phyloP scores from a whole-genome alignment of 108 stramenopile genomes.

The Aurantiochytrium sp. region DNA sequence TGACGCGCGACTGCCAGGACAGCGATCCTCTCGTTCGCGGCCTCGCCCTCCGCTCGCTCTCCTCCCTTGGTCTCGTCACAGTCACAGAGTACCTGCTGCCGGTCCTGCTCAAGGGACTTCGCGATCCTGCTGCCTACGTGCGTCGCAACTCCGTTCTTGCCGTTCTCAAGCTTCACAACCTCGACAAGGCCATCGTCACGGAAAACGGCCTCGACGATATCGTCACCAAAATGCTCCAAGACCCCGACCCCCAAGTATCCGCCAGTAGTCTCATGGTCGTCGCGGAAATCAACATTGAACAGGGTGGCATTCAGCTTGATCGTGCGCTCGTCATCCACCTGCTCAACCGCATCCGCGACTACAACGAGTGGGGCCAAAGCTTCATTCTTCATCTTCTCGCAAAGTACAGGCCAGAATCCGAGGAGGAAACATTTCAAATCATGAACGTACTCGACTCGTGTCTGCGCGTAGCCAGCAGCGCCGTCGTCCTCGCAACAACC shows the following conservation, averaged over 20 bases:
- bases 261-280: constrained; percentile 85
- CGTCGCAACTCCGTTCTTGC: constrained; percentile 97
- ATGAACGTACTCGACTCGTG: constrained; percentile 99
- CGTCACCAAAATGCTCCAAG: constrained; percentile 90
- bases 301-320: constrained; percentile 93
- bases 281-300: constrained; percentile 83
- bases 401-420: constrained; percentile 74
- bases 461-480: constrained; percentile 78
- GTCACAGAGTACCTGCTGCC: constrained; percentile 93
- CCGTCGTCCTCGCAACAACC: constrained; percentile 85
- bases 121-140: constrained; percentile 89
- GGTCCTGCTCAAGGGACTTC: constrained; percentile 63
- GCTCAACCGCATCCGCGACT: constrained; percentile 89
- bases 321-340: constrained; percentile 85
- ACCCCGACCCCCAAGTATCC: constrained; percentile 88
- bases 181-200: constrained; percentile 71
- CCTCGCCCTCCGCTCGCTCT: constrained; percentile 84
- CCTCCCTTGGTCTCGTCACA: constrained; percentile 77
- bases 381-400: constrained; percentile 84
- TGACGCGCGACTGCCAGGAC: constrained; percentile 85
- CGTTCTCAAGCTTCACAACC: constrained; percentile 84
- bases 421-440: constrained; percentile 81
- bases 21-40: constrained; percentile 99
- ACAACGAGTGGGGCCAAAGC: constrained; percentile 91
- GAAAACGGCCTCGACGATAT: constrained; percentile 73